Percentiles rank a stretch among this genome's conserved stretches.
These are phyloP conservation scores for Prunus armeniaca DNA, from an alignment of 306 rosid genomes.

Conservation along the genomic window DNA sequence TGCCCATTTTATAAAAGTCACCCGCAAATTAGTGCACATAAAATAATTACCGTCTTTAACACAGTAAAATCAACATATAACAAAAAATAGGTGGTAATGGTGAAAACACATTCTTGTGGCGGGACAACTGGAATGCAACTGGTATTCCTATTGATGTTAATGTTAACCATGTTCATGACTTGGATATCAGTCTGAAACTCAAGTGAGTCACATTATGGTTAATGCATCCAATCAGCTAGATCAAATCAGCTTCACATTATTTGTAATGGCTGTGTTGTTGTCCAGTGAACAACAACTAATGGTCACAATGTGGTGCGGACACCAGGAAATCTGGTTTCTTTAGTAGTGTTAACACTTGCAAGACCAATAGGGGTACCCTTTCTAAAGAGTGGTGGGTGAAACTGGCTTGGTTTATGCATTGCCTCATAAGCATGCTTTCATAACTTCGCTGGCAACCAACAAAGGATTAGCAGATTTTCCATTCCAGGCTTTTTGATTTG, in stretches of 20 bases:
- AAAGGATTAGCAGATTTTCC: not conserved
- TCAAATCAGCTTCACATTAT: not conserved
- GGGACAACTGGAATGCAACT: not conserved
- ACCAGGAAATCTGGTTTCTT: not conserved
- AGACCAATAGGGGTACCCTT: not conserved
- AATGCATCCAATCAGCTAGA: not conserved
- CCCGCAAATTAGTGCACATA: too few relatives aligned
- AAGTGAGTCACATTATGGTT: not conserved
- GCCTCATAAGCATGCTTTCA: constrained; percentile 4
- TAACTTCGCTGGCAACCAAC: not conserved
- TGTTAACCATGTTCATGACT: not conserved
- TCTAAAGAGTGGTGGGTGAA: not conserved
- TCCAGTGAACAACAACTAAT: not conserved
- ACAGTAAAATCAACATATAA: not conserved
- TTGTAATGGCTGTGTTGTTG: not conserved
- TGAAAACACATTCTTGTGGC: not conserved
- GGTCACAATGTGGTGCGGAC: not conserved
- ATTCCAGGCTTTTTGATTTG: not conserved
- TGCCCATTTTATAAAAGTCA: not conserved
- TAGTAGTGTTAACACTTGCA: not conserved
- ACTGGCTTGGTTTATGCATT: not conserved
- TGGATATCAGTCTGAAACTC: not conserved
- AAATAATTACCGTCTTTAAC: not conserved
- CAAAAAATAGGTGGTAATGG: not conserved
- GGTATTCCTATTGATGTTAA: not conserved